A percentile compares a stretch with the other conserved stretches of the same genome.
These are phyloP conservation scores for Immersiporthe knoxdaviesiana DNA, from an alignment of 2,329 filamentous ascomycete genomes.

Conservation along the genomic window DNA sequence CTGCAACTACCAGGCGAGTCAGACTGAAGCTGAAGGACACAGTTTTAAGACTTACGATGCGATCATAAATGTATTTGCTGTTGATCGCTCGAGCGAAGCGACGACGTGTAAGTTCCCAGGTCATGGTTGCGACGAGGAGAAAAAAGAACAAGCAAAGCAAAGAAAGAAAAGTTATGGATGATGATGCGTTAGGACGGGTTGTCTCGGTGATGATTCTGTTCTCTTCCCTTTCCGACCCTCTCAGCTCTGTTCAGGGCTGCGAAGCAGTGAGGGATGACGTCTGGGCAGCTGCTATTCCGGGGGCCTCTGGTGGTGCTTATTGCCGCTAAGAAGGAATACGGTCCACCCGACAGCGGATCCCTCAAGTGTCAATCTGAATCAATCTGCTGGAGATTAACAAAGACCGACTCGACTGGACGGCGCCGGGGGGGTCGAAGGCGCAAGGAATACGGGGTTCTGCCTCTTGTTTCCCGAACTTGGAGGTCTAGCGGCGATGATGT, in stretches of 20 bases:
- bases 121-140: conserved; percentile 46
- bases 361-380: conserved; percentile 1
- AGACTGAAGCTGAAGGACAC: conserved; percentile 12
- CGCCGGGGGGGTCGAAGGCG: background rate
- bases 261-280: conserved; percentile 18
- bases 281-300: background rate
- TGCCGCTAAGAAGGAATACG: conserved; percentile 2
- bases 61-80: conserved; percentile 73
- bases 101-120: conserved; percentile 62
- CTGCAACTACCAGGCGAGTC: conserved; percentile 17
- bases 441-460: background rate
- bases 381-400: background rate
- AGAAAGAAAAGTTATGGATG: background rate
- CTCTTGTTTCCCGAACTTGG: background rate
- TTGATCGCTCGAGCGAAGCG: conserved; percentile 69
- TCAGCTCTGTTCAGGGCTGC: background rate
- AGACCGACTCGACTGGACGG: background rate
- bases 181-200: conserved; percentile 5
- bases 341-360: conserved; percentile 9
- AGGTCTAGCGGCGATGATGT: background rate
- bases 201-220: conserved; percentile 2
- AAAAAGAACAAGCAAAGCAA: background rate
- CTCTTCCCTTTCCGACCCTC: background rate
- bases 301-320: conserved; percentile 11
- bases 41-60: conserved; percentile 64